Percentiles rank a stretch among this genome's conserved stretches.
These are phyloP conservation scores for Zygosaccharomyces gambellarensis DNA, from an alignment of 805 yeast genomes.

Conservation along the genomic window DNA sequence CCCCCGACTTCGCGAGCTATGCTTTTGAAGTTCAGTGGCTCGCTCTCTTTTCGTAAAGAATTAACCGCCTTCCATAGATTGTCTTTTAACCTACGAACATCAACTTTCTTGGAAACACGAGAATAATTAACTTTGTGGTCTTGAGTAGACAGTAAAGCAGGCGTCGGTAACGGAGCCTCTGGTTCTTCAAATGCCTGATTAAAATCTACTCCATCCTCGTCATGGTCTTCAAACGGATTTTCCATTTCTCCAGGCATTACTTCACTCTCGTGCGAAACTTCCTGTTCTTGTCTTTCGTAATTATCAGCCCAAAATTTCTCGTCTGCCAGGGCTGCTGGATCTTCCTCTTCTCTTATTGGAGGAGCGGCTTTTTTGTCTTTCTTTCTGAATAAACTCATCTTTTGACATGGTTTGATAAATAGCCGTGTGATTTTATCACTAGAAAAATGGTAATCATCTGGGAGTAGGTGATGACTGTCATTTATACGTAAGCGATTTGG, in stretches of 20 bases:
- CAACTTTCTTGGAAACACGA: slow-evolving; percentile 71
- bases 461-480: slow-evolving; percentile 48
- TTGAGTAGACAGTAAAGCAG: slow-evolving; percentile 9
- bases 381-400: slow-evolving; percentile 35
- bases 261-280: slow-evolving; percentile 30
- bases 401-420: slow-evolving; percentile 59
- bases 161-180: slow-evolving; percentile 36
- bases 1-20: slow-evolving; percentile 47
- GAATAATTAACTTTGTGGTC: slow-evolving; percentile 51
- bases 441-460: slow-evolving; percentile 69
- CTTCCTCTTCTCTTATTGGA: slow-evolving; percentile 14
- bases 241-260: slow-evolving; percentile 23
- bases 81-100: slow-evolving; percentile 65
- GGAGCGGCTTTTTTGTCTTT: slow-evolving; percentile 9
- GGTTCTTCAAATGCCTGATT: slow-evolving; percentile 35
- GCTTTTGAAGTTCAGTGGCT: slow-evolving; percentile 38
- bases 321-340: slow-evolving; percentile 44
- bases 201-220: slow-evolving; percentile 31
- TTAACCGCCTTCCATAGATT: slow-evolving; percentile 64
- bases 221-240: slow-evolving; percentile 37
- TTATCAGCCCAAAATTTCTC: slow-evolving; percentile 70
- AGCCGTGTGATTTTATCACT: slow-evolving; percentile 62
- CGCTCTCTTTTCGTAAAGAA: slow-evolving; percentile 7
- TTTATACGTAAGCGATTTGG: slow-evolving; percentile 41
- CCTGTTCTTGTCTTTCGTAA: slow-evolving; percentile 42